Conservation (phyloP, 495 filamentous ascomycete genomes). For the Podospora comata region DNA sequence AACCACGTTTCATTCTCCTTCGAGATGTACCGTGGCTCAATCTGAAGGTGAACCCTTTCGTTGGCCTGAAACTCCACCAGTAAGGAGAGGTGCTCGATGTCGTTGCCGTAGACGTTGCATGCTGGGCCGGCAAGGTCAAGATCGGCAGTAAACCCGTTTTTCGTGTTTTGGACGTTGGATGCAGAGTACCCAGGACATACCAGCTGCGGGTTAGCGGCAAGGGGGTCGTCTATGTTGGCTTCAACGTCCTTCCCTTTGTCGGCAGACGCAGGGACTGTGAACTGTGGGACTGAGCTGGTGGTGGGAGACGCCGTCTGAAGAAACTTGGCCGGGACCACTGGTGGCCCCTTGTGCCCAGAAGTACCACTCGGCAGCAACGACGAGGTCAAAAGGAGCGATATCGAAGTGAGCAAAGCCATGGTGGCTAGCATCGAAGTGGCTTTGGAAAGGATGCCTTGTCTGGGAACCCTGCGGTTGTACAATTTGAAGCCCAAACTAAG, state of each 20-base stretch:
- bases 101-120: constrained; percentile 73
- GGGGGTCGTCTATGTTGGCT: constrained; percentile 69
- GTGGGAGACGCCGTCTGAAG: neutral
- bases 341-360: neutral
- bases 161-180: constrained; percentile 53
- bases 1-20: constrained; percentile 66
- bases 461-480: neutral
- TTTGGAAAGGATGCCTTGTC: neutral
- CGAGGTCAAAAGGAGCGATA: constrained; percentile 20
- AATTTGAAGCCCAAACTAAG: neutral
- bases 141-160: constrained; percentile 55
- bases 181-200: constrained; percentile 76
- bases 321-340: neutral
- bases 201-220: constrained; percentile 67
- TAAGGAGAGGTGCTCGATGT: constrained; percentile 61
- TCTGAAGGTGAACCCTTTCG: constrained; percentile 72
- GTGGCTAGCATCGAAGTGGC: constrained; percentile 6
- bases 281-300: constrained; percentile 18
- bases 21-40: constrained; percentile 64
- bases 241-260: constrained; percentile 57
- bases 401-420: constrained; percentile 24
- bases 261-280: constrained; percentile 51
- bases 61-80: constrained; percentile 69
- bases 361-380: constrained; percentile 8
- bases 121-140: constrained; percentile 61